Evolutionary conservation across 2,329 filamentous ascomycete species (phyloP).

Genomic region (Aspergillus arachidicola): DNA sequence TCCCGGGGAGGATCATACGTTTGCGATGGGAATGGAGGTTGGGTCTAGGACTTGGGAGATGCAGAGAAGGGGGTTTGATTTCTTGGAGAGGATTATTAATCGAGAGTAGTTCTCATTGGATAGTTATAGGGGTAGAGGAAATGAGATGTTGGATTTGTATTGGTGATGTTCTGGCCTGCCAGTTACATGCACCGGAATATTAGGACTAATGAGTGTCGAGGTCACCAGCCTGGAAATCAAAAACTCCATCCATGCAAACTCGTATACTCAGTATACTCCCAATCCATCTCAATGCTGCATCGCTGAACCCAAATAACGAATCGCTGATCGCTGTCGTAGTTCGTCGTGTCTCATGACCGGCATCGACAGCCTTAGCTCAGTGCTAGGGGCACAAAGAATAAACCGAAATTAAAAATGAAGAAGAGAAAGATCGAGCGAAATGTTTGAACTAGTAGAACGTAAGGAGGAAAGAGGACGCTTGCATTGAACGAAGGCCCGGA

Average conservation of each 20-base stretch:
- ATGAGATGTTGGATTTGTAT: background rate
- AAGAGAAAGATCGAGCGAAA: background rate
- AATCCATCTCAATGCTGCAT: constrained; percentile 1
- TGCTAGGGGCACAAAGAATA: background rate
- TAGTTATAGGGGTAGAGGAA: background rate
- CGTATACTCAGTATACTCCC: constrained; percentile 1
- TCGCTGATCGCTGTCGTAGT: background rate
- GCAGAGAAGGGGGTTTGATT: constrained; percentile 47
- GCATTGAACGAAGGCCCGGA: background rate
- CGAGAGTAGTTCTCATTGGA: background rate
- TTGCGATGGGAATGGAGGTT: constrained; percentile 46
- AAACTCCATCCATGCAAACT: constrained; percentile 4
- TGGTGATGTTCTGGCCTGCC: background rate
- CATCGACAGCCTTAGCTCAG: background rate
- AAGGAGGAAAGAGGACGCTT: background rate
- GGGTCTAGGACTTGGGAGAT: constrained; percentile 37
- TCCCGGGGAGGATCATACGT: constrained; percentile 48
- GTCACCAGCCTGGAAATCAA: background rate
- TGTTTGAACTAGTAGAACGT: background rate
- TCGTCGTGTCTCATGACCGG: constrained; percentile 2
- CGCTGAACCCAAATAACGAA: constrained; percentile 1
- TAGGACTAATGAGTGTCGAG: constrained; percentile 1
- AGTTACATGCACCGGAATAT: background rate
- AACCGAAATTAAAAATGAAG: background rate
- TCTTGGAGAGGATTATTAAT: constrained; percentile 36